Evolutionary conservation across 805 yeast species (phyloP).

Genomic region (Hanseniaspora meyeri): DNA sequence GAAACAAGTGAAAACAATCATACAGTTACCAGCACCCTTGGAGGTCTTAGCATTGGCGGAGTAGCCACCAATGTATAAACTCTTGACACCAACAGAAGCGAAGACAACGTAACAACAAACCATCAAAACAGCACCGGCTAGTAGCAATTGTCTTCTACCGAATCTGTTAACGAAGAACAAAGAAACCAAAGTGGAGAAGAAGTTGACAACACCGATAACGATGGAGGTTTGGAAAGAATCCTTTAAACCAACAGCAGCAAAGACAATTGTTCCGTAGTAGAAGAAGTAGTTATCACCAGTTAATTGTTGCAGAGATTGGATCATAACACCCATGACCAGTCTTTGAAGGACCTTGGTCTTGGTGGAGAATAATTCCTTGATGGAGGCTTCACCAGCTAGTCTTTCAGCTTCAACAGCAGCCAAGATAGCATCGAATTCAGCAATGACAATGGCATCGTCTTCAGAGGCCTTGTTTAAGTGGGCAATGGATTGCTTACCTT

Average conservation of each 20-base stretch:
- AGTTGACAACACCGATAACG: slow-evolving; percentile 44
- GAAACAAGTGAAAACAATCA: slow-evolving; percentile 31
- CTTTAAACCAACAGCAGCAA: slow-evolving; percentile 25
- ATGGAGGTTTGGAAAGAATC: slow-evolving; percentile 48
- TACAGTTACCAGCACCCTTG: slow-evolving; percentile 27
- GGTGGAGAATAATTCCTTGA: slow-evolving; percentile 41
- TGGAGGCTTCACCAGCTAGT: slow-evolving; percentile 46
- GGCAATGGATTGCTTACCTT: slow-evolving; percentile 43
- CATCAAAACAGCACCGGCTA: slow-evolving; percentile 38
- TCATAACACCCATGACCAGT: slow-evolving; percentile 37
- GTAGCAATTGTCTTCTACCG: slow-evolving; percentile 37
- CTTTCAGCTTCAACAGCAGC: slow-evolving; percentile 50
- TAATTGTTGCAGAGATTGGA: slow-evolving; percentile 53
- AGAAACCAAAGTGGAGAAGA: slow-evolving; percentile 40
- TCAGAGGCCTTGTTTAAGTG: slow-evolving; percentile 38
- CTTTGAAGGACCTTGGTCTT: slow-evolving; percentile 43
- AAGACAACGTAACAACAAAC: slow-evolving; percentile 33
- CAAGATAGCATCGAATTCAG: slow-evolving; percentile 38
- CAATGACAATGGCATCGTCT: slow-evolving; percentile 37
- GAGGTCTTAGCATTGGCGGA: slow-evolving; percentile 18
- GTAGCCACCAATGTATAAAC: slow-evolving; percentile 28
- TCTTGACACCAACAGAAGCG: slow-evolving; percentile 47
- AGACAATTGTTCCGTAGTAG: slow-evolving; percentile 41
- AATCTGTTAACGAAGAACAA: slow-evolving; percentile 38
- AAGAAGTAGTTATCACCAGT: slow-evolving; percentile 53